These are phyloP conservation scores for Trichoderma sp. DNA, from an alignment of 2,329 filamentous ascomycete species.

Conservation along the genomic window DNA sequence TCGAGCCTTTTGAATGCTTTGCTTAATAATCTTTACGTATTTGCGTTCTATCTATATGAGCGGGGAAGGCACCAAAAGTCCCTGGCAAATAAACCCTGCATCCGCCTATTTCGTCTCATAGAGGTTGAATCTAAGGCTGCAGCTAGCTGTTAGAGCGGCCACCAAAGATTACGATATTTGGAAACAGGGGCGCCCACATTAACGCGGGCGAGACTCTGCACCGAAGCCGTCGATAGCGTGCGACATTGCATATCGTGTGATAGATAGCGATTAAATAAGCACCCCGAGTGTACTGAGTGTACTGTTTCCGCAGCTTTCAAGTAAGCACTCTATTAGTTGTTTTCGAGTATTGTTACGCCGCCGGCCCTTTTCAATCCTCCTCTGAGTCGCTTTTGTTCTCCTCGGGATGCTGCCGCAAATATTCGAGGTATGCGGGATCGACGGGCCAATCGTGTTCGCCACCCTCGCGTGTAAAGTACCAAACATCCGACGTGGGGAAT, in stretches of 20 bases:
- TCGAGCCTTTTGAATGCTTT: neutral
- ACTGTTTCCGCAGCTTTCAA: neutral
- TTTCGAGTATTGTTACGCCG: neutral
- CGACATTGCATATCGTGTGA: neutral
- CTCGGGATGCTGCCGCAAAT: constrained; percentile 3
- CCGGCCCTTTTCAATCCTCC: neutral
- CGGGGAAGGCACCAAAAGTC: neutral
- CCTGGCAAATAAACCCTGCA: neutral
- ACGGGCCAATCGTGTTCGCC: neutral
- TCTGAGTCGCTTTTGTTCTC: neutral
- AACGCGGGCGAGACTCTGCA: neutral
- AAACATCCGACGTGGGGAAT: neutral
- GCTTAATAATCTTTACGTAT: neutral
- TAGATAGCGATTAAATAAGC: neutral
- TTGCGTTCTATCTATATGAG: neutral
- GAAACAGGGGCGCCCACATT: neutral
- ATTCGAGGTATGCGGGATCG: constrained; percentile 3
- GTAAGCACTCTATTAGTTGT: neutral
- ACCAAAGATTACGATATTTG: neutral
- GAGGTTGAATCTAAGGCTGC: neutral
- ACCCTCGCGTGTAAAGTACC: constrained; percentile 5
- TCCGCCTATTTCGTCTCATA: neutral
- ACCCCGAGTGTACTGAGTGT: neutral
- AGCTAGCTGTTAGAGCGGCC: neutral
- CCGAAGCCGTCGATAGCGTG: neutral